Evolutionary conservation across 192 early-diverging fungal genomes (phyloP).

Genomic region (Coemansia sp.): DNA sequence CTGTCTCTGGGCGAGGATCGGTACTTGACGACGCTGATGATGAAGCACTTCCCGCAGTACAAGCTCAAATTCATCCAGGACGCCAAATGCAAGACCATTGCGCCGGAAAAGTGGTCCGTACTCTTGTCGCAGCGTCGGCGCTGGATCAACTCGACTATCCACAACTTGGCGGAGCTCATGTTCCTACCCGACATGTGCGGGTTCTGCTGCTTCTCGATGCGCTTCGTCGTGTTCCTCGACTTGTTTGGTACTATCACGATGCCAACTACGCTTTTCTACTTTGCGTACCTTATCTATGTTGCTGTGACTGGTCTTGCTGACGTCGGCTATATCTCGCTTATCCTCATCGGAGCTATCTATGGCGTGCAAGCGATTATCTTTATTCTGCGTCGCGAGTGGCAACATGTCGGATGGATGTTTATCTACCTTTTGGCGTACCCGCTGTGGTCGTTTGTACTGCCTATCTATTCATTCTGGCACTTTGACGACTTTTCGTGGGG

Average conservation of each 20-base stretch:
- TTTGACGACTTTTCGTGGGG: slow-evolving; percentile 99
- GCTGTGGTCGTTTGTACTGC: slow-evolving; percentile 86
- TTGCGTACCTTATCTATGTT: slow-evolving; percentile 76
- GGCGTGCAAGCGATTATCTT: slow-evolving; percentile 89
- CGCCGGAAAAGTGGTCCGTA: slow-evolving; percentile 86
- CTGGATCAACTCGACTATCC: slow-evolving; percentile 95
- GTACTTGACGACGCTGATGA: too few relatives aligned
- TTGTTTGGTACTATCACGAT: slow-evolving; percentile 80
- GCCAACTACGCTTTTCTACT: slow-evolving; percentile 83
- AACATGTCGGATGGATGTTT: slow-evolving; percentile 80
- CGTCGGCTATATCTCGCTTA: slow-evolving; percentile 60
- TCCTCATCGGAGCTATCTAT: slow-evolving; percentile 80
- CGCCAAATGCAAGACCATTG: slow-evolving; percentile 87
- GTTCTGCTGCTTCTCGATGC: slow-evolving; percentile 97
- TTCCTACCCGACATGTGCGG: slow-evolving; percentile 88
- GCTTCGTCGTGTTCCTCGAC: slow-evolving; percentile 95
- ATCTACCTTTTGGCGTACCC: slow-evolving; percentile 89
- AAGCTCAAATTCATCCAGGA: slow-evolving; percentile 91
- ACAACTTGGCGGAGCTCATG: slow-evolving; percentile 65
- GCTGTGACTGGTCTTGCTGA: slow-evolving; percentile 55
- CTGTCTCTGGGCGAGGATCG: slow-evolving; percentile 70
- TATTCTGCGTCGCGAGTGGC: slow-evolving; percentile 74
- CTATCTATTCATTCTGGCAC: slow-evolving; percentile 97
- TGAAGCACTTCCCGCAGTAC: neutral
- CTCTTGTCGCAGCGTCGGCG: slow-evolving; percentile 94